These are phyloP conservation scores for Pestalotiopsis sp. DNA, from an alignment of 2,329 filamentous ascomycete genomes.

Conservation along the genomic window DNA sequence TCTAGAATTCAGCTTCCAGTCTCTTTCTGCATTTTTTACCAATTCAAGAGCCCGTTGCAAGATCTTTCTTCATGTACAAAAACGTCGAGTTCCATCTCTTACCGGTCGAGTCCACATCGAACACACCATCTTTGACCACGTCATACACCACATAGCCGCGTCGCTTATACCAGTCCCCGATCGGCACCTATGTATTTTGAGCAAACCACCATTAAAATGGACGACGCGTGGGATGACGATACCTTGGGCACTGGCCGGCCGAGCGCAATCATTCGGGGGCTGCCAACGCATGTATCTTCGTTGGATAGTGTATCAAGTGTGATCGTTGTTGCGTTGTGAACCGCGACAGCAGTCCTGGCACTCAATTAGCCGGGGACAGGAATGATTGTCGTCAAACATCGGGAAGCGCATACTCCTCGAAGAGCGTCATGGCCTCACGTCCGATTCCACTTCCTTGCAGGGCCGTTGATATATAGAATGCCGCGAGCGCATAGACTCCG, in stretches of 20 bases:
- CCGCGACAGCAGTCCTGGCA: slow-evolving; percentile 20
- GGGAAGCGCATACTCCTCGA: slow-evolving; percentile 18
- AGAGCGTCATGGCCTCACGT: slow-evolving; percentile 15
- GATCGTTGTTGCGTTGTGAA: slow-evolving; percentile 22
- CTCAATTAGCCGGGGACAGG: not conserved
- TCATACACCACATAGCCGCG: slow-evolving; percentile 22
- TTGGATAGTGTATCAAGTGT: slow-evolving; percentile 23
- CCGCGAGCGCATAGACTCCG: slow-evolving; percentile 21
- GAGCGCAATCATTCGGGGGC: slow-evolving; percentile 20
- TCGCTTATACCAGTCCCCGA: slow-evolving; percentile 25
- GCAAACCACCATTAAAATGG: too few relatives aligned
- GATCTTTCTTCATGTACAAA: slow-evolving; percentile 19
- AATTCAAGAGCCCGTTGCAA: not conserved
- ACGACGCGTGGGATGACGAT: too few relatives aligned
- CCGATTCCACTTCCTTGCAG: slow-evolving; percentile 23
- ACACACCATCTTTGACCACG: slow-evolving; percentile 14
- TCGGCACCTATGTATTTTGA: slow-evolving; percentile 18
- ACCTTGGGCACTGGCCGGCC: not conserved
- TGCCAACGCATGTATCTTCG: slow-evolving; percentile 17
- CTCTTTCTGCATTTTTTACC: too few relatives aligned
- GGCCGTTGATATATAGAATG: slow-evolving; percentile 24
- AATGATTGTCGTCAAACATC: not conserved
- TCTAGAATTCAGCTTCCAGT: too few relatives aligned
- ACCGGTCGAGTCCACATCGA: slow-evolving; percentile 20
- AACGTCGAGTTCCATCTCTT: slow-evolving; percentile 16